Base-by-base conservation (phyloP, 1,139 yeast species). In the Tardiomyces blankii region DNA sequence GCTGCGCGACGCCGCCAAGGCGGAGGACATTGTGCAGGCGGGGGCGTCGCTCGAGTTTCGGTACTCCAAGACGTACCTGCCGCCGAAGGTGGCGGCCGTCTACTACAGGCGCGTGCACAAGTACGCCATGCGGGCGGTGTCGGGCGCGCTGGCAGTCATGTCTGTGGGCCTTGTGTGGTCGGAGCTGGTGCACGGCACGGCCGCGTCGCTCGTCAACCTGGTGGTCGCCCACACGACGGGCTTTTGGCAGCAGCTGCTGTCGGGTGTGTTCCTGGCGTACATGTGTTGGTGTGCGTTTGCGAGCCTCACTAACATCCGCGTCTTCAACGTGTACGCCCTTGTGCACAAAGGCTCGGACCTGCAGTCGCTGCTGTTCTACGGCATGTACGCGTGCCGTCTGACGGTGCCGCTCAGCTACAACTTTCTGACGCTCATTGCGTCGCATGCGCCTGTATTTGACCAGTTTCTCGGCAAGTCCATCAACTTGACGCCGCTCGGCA, bases 371-470 rank as follows among this genome's bases (percentile, higher is more conserved):
- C 72, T 86, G 42, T 86, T 85, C 61, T 86, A 83, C 62, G 79
- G 89, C 23, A 82, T 85, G 57, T 86, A 86, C 57, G 79, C 85
- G 32, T 85, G 91, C 46, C 77, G 95, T 52, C 68, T 86, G 59
- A 83, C 95, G 0, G 80, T 86, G 13, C 95, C 95, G 2, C 69
- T 86, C 52, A 78, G 86, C 33, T 86, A 83, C 65, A 86, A 86
- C 62, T 86, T 83, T 59, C 64, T 85, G 48, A 83, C 85, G 38
- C 67, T 86, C 44, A 72, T 82, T 49, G 70, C 78, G 12, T 69
- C 75, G 23, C 61, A 70, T 44, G 68, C 66, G 19, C 66, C 70
- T 1, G 70, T 66, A 19, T 68, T 67, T 54, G 69, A 68, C 43
- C 66, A 66, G 44, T 84, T 89, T 70, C 73, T 82, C 51, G 94